phyloP scores from a whole-genome alignment of 306 rosid species.

The Malus orientalis region DNA sequence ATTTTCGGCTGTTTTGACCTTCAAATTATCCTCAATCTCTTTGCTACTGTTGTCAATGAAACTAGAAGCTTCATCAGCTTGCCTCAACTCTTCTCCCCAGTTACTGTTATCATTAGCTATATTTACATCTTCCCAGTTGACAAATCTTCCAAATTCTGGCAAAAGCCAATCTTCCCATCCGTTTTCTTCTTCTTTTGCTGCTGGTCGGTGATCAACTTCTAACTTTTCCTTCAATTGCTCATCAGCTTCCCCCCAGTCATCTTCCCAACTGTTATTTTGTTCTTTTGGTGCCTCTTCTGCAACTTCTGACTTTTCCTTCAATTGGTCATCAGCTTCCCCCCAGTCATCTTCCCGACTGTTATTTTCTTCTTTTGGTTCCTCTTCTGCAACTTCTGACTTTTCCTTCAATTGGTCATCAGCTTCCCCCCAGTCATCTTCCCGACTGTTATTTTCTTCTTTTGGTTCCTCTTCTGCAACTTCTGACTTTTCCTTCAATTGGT shows the following conservation, averaged over 20 bases:
- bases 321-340: not conserved
- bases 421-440: not conserved
- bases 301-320: not conserved
- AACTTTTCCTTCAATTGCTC: not conserved
- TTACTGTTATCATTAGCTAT: no score
- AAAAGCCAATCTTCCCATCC: not conserved
- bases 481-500: not conserved
- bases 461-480: not conserved
- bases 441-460: not conserved
- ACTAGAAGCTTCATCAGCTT: not conserved
- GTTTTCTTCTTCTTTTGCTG: not conserved
- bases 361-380: not conserved
- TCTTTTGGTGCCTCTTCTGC: not conserved
- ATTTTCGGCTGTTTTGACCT: not conserved
- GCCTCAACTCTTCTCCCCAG: not conserved
- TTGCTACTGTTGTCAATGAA: not conserved
- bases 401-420: not conserved
- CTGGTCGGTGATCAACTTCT: not conserved
- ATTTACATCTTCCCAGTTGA: not conserved
- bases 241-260: not conserved
- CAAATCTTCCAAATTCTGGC: not conserved
- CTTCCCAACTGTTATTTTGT: not conserved
- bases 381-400: not conserved
- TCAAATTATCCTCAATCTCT: not conserved
- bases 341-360: not conserved